Evolutionary conservation across 768 basidiomycete genomes (phyloP).

Genomic region (Galerina marginata): DNA sequence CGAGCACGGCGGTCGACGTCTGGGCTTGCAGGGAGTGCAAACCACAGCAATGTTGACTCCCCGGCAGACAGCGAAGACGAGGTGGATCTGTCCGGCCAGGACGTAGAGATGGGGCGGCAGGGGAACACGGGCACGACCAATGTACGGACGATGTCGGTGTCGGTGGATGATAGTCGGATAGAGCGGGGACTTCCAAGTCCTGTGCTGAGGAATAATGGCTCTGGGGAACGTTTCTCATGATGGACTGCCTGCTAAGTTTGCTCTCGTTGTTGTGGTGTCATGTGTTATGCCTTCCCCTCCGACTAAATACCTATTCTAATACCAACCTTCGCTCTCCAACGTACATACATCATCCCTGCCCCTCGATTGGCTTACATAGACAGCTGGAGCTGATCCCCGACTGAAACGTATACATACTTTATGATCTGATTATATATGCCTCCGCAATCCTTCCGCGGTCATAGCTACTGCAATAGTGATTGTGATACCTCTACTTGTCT

Average conservation of each 20-base stretch:
- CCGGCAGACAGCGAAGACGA: conserved; percentile 49
- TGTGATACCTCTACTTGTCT: neutral
- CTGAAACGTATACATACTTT: neutral
- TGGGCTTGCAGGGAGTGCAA: conserved; percentile 25
- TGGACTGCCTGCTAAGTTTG: neutral
- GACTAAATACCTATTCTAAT: neutral
- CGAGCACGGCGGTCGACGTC: conserved; percentile 58
- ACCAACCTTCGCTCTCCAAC: neutral
- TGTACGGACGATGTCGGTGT: conserved; percentile 11
- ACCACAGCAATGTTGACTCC: conserved; percentile 36
- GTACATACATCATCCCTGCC: neutral
- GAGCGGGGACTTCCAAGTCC: conserved; percentile 73
- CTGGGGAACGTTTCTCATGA: conserved; percentile 17
- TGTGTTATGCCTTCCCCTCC: neutral
- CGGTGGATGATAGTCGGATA: conserved; percentile 47
- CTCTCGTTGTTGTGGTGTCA: neutral
- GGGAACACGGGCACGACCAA: neutral
- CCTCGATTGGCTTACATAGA: no score
- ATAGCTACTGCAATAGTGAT: neutral
- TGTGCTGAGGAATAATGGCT: conserved; percentile 47
- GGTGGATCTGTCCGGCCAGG: conserved; percentile 39
- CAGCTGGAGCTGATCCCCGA: neutral
- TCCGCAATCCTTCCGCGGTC: neutral
- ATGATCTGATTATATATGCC: neutral
- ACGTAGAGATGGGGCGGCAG: conserved; percentile 47